phyloP scores from a whole-genome alignment of 192 early-diverging fungal species.

The Backusella morwellensis region DNA sequence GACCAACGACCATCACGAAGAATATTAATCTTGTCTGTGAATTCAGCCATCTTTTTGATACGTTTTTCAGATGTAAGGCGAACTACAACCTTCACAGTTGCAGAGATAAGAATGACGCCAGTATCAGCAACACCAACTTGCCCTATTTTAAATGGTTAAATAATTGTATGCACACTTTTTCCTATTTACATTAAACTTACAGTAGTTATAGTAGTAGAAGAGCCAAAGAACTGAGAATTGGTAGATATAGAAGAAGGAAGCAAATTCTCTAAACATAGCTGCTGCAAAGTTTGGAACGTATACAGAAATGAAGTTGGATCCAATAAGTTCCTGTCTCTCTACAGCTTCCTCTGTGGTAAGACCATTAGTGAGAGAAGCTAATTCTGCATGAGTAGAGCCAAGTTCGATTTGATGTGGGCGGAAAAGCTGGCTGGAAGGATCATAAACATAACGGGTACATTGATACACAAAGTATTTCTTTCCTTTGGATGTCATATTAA shows the following conservation, averaged over 20 bases:
- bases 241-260: slow-evolving; percentile 54
- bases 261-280: slow-evolving; percentile 58
- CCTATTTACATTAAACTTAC: background rate
- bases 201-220: slow-evolving; percentile 55
- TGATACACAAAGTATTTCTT: slow-evolving; percentile 66
- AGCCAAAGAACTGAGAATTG: slow-evolving; percentile 51
- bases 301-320: slow-evolving; percentile 71
- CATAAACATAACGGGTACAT: slow-evolving; percentile 74
- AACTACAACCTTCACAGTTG: slow-evolving; percentile 48
- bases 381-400: slow-evolving; percentile 46
- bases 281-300: slow-evolving; percentile 51
- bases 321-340: slow-evolving; percentile 55
- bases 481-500: slow-evolving; percentile 47
- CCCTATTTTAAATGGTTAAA: slow-evolving; percentile 5
- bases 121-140: slow-evolving; percentile 54
- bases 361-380: slow-evolving; percentile 40
- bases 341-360: slow-evolving; percentile 51
- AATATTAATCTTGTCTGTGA: slow-evolving; percentile 46
- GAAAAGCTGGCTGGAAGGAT: slow-evolving; percentile 47
- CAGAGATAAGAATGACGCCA: slow-evolving; percentile 48
- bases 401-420: slow-evolving; percentile 57
- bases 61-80: slow-evolving; percentile 49
- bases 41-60: slow-evolving; percentile 59
- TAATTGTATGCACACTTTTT: background rate
- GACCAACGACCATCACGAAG: slow-evolving; percentile 57